These are phyloP conservation scores for Lablab purpureus DNA, from an alignment of 306 rosid species.

Conservation along the genomic window DNA sequence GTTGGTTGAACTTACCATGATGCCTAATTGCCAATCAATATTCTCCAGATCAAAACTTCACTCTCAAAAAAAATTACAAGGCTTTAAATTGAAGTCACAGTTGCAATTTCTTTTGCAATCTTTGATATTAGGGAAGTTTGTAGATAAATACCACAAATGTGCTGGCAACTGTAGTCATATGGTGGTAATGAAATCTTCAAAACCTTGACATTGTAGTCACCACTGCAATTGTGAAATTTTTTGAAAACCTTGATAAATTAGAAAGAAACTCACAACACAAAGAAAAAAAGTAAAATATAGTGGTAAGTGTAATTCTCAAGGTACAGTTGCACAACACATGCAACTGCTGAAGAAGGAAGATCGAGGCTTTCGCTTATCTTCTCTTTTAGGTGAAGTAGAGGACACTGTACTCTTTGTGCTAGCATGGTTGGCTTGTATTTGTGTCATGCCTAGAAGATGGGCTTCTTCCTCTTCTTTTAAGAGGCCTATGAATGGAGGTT, in stretches of 20 bases:
- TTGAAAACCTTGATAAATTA: constrained; percentile 21
- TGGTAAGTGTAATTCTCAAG: constrained; percentile 10
- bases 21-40: constrained; percentile 24
- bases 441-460: constrained; percentile 49
- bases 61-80: constrained; percentile 25
- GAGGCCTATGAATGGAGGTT: constrained; percentile 60
- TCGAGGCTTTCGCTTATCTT: constrained; percentile 62
- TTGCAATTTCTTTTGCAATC: background rate
- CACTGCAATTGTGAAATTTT: background rate
- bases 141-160: background rate
- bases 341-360: constrained; percentile 76
- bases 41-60: constrained; percentile 51
- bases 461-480: constrained; percentile 68
- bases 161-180: background rate
- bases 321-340: constrained; percentile 81
- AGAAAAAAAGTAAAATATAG: constrained; percentile 13
- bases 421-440: constrained; percentile 44
- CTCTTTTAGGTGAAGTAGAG: constrained; percentile 56
- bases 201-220: background rate
- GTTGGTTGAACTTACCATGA: constrained; percentile 44
- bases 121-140: background rate
- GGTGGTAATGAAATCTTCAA: background rate
- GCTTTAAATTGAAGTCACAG: background rate
- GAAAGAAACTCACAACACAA: constrained; percentile 40
- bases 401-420: constrained; percentile 44